Evolutionary conservation across 352 stramenopile species (phyloP).

Genomic region (Halophytophthora batemanensis): DNA sequence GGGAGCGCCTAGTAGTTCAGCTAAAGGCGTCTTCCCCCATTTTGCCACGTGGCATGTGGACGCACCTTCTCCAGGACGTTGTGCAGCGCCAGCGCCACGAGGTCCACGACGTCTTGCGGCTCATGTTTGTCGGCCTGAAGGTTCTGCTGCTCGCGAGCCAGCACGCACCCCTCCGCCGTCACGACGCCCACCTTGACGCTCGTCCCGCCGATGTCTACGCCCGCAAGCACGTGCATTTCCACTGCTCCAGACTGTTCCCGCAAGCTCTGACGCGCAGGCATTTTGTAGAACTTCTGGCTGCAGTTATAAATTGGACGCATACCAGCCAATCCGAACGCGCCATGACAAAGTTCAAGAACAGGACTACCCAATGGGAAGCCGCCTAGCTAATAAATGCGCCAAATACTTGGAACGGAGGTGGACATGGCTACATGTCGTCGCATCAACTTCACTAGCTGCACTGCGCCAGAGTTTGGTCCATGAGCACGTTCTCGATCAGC

Average conservation of each 20-base stretch:
- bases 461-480: slow-evolving; percentile 24
- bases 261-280: no score
- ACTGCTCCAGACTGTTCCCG: background rate
- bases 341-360: no score
- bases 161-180: slow-evolving; percentile 35
- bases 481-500: slow-evolving; percentile 34
- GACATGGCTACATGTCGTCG: no score
- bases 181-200: slow-evolving; percentile 78
- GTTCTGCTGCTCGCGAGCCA: slow-evolving; percentile 44
- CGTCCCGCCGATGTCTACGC: slow-evolving; percentile 48
- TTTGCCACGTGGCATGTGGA: background rate
- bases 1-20: slow-evolving; percentile 1
- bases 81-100: slow-evolving; percentile 39
- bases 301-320: no score
- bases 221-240: background rate
- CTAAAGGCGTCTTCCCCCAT: background rate
- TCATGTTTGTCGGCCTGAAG: slow-evolving; percentile 37
- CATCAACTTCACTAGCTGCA: slow-evolving; percentile 13
- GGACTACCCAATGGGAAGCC: no score
- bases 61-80: slow-evolving; percentile 42
- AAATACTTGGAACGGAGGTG: no score
- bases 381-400: no score
- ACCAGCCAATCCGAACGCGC: no score
- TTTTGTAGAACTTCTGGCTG: no score
- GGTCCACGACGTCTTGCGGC: slow-evolving; percentile 48